Conservation (phyloP, 2,329 filamentous ascomycete species). For the Emericellopsis cladophorae region DNA sequence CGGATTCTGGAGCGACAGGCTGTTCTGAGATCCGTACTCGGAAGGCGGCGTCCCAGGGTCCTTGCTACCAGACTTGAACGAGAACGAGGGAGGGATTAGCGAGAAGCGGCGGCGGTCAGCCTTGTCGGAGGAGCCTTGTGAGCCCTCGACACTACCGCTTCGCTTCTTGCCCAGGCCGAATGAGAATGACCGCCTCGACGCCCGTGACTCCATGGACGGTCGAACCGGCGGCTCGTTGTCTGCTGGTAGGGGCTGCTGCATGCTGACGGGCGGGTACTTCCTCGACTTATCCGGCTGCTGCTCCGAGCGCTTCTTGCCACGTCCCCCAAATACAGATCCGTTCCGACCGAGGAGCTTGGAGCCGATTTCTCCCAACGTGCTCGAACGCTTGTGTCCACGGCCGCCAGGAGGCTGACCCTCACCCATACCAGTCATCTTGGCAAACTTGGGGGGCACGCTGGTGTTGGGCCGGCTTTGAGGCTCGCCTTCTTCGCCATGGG, state of each 20-base stretch:
- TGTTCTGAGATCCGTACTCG: conserved; percentile 36
- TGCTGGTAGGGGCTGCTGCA: conserved; percentile 59
- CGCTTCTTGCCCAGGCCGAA: conserved; percentile 57
- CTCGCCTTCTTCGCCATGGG: conserved; percentile 46
- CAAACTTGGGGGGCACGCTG: conserved; percentile 44
- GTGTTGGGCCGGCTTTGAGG: conserved; percentile 52
- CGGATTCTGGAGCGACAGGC: conserved; percentile 36
- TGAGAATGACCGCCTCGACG: conserved; percentile 57
- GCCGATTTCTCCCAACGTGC: conserved; percentile 68
- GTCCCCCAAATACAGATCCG: conserved; percentile 66
- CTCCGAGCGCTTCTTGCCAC: conserved; percentile 37
- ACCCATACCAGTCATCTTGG: conserved; percentile 42
- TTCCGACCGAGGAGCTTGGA: conserved; percentile 78
- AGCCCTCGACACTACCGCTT: conserved; percentile 51
- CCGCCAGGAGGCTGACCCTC: conserved; percentile 28
- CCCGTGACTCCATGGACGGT: conserved; percentile 57
- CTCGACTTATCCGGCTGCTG: conserved; percentile 43
- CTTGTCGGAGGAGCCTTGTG: conserved; percentile 44
- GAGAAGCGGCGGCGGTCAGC: conserved; percentile 55
- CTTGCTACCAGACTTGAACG: conserved; percentile 47
- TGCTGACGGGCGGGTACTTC: conserved; percentile 82
- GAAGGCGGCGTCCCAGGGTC: conserved; percentile 31
- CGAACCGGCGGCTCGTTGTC: conserved; percentile 32
- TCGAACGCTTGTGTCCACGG: conserved; percentile 55
- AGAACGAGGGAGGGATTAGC: conserved; percentile 51